A percentile compares a stretch with the other conserved stretches of the same genome.
These are phyloP conservation scores for thale cress (Arabidopsis thaliana) DNA, from an alignment of 345 rosid genomes.

Conservation along the genomic window DNA sequence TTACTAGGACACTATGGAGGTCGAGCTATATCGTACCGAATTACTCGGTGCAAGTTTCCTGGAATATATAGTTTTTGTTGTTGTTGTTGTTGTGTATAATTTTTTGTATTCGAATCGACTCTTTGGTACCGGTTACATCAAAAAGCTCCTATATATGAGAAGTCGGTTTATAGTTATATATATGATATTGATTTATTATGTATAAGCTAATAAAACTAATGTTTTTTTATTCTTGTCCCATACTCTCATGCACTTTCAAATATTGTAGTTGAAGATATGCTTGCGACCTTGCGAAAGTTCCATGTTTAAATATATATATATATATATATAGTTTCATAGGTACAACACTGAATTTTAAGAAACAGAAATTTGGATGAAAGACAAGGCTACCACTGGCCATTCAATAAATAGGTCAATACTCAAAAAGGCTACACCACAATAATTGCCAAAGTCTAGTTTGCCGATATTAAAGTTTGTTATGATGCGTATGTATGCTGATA, in stretches of 20 bases:
- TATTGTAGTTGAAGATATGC: not conserved
- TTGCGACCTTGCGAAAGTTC: not conserved
- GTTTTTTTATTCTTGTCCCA: too few species aligned
- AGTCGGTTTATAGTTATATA: not conserved
- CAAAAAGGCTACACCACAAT: conserved; percentile 37
- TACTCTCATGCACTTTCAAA: too few species aligned
- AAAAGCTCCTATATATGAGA: not conserved
- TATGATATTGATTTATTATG: conserved; percentile 4
- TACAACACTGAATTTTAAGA: conserved; percentile 28
- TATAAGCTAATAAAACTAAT: not conserved
- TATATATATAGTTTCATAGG: not conserved
- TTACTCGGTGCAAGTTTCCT: not conserved
- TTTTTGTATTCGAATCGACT: not conserved
- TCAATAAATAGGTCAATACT: conserved; percentile 32
- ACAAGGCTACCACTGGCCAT: conserved; percentile 39
- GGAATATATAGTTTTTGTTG: not conserved
- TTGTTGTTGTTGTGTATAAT: not conserved
- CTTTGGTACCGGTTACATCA: not conserved
- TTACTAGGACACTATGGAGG: not conserved
- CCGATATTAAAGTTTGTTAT: not conserved
- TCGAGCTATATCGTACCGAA: not conserved
- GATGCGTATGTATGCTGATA: not conserved
- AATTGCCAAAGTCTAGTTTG: conserved; percentile 11
- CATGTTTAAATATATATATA: not conserved
- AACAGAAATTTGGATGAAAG: conserved; percentile 23